phyloP scores from a whole-genome alignment of 306 rosid species.

The Delonix regia region DNA sequence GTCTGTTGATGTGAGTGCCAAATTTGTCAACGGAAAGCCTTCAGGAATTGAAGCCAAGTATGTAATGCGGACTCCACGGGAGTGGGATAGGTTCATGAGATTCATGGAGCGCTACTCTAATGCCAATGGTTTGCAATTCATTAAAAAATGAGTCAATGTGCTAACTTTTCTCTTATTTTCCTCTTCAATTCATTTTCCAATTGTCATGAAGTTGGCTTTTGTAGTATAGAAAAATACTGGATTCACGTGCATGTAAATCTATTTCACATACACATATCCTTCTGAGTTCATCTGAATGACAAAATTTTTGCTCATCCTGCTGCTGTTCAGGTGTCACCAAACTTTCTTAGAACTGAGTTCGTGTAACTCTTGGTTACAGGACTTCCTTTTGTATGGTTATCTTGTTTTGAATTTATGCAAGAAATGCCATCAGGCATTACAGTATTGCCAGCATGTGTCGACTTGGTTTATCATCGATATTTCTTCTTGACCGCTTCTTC shows the following conservation, averaged over 20 bases:
- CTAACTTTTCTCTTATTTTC: constrained; percentile 16
- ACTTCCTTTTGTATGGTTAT: constrained; percentile 21
- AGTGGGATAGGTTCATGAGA: constrained; percentile 99
- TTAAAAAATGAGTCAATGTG: constrained; percentile 62
- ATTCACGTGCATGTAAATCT: constrained; percentile 40
- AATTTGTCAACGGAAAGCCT: constrained; percentile 91
- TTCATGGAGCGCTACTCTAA: constrained; percentile 98
- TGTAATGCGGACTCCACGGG: constrained; percentile 75
- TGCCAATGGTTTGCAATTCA: constrained; percentile 82
- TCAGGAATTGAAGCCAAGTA: constrained; percentile 93
- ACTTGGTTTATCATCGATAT: constrained; percentile 2
- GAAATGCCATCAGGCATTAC: constrained; percentile 8
- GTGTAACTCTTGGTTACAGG: constrained; percentile 30
- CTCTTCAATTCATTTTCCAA: constrained; percentile 34
- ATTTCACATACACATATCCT: constrained; percentile 34
- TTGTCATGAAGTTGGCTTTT: constrained; percentile 38
- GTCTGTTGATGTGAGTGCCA: constrained; percentile 94
- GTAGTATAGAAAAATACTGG: constrained; percentile 31
- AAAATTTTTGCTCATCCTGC: constrained; percentile 41
- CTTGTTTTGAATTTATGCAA: constrained; percentile 11
- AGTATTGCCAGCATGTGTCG: constrained; percentile 4
- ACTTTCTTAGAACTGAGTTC: constrained; percentile 14
- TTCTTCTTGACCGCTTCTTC: constrained; percentile 8
- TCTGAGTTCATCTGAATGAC: constrained; percentile 26
- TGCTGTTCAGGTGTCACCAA: constrained; percentile 20